Evolutionary conservation across 108 stramenopile genomes (phyloP).

Genomic region (Pseudonitzschia multistriata): DNA sequence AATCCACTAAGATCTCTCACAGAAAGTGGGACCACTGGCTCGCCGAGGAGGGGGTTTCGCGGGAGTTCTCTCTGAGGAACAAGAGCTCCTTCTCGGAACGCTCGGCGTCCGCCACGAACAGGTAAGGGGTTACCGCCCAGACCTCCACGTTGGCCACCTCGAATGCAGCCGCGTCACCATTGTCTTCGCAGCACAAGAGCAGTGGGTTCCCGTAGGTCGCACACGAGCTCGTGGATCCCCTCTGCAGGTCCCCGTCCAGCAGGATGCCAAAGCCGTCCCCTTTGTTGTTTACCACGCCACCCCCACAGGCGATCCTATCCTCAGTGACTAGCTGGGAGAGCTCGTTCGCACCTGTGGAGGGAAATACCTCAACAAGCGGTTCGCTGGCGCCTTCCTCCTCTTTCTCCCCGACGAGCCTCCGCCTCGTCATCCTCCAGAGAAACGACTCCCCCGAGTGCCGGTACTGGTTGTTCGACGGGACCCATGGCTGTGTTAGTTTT

Average conservation of each 20-base stretch:
- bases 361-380: constrained; percentile 60
- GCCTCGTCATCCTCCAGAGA: constrained; percentile 61
- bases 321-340: constrained; percentile 60
- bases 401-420: constrained; percentile 8
- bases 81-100: not conserved
- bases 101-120: constrained; percentile 41
- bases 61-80: constrained; percentile 6
- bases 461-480: constrained; percentile 62
- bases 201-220: constrained; percentile 60
- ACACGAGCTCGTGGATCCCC: constrained; percentile 73
- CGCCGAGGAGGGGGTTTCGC: not conserved
- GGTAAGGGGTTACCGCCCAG: constrained; percentile 56
- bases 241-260: constrained; percentile 55
- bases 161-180: constrained; percentile 24
- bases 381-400: constrained; percentile 54
- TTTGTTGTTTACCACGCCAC: constrained; percentile 13
- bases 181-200: constrained; percentile 37
- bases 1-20: not conserved
- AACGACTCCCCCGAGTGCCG: constrained; percentile 55
- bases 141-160: constrained; percentile 62
- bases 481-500: constrained; percentile 46
- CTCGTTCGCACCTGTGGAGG: constrained; percentile 46
- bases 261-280: constrained; percentile 74
- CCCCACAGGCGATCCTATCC: constrained; percentile 58
- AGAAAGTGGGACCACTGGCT: not conserved